Evolutionary conservation across 306 rosid genomes (phyloP).

Genomic region (Carpinus fangiana): DNA sequence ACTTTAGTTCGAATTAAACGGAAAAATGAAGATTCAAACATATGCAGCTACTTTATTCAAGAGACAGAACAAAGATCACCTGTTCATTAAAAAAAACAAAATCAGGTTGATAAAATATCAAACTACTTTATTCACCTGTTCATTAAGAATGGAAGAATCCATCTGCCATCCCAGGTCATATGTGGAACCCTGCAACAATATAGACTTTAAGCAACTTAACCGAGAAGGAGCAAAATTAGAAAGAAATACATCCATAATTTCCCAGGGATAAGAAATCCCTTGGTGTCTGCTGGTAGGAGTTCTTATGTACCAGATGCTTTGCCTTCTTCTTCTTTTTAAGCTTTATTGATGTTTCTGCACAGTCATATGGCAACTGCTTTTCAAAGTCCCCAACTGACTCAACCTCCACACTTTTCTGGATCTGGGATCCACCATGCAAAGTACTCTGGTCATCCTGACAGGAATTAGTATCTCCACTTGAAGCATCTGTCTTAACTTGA

Average conservation of each 20-base stretch:
- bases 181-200: constrained; percentile 63
- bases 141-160: constrained; percentile 66
- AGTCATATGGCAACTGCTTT: constrained; percentile 72
- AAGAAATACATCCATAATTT: constrained; percentile 5
- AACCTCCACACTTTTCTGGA: constrained; percentile 88
- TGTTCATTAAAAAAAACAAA: constrained; percentile 42
- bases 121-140: constrained; percentile 53
- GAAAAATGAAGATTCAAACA: constrained; percentile 2
- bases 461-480: constrained; percentile 97
- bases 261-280: constrained; percentile 9
- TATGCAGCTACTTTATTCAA: constrained; percentile 7
- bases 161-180: constrained; percentile 88
- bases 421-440: constrained; percentile 69
- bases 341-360: constrained; percentile 87
- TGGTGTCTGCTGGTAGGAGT: constrained; percentile 21
- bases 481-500: constrained; percentile 88
- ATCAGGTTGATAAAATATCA: constrained; percentile 3
- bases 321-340: constrained; percentile 89
- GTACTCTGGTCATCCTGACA: constrained; percentile 96
- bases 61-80: constrained; percentile 32
- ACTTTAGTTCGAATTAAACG: background rate
- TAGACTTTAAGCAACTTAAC: constrained; percentile 36
- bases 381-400: constrained; percentile 88
- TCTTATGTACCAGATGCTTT: constrained; percentile 67
- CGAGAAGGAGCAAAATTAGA: constrained; percentile 20